A percentile compares a stretch with the other conserved stretches of the same genome.
phyloP scores from a whole-genome alignment of 768 basidiomycete genomes.

The Mycena venus region DNA sequence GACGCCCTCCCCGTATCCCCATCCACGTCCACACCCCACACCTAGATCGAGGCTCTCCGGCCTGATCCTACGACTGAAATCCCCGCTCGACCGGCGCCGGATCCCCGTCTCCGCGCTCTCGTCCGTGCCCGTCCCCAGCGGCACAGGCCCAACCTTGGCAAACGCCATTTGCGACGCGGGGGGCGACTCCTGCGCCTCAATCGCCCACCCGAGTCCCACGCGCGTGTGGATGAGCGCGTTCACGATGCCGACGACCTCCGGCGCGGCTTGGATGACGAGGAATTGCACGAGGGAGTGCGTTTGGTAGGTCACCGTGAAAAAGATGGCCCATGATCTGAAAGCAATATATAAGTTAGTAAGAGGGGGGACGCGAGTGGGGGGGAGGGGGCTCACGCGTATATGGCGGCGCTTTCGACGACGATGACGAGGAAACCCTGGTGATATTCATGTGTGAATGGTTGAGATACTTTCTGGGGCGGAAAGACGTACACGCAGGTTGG shows the following conservation, averaged over 20 bases:
- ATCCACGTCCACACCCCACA: not conserved
- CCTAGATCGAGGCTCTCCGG: not conserved
- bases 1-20: no score
- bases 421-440: conserved; percentile 28
- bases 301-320: conserved; percentile 24
- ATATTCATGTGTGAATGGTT: not conserved
- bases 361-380: not conserved
- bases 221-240: conserved; percentile 31
- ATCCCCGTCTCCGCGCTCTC: not conserved
- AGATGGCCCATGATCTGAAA: conserved; percentile 18
- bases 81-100: not conserved
- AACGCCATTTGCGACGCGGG: conserved; percentile 19
- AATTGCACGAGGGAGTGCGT: conserved; percentile 27
- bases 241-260: conserved; percentile 26
- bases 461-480: no score
- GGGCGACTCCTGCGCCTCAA: conserved; percentile 14
- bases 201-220: conserved; percentile 28
- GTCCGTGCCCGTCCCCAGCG: not conserved
- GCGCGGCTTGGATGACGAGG: conserved; percentile 26
- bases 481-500: conserved; percentile 15
- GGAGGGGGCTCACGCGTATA: conserved; percentile 22
- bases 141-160: conserved; percentile 10
- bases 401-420: conserved; percentile 28
- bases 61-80: not conserved
- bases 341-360: not conserved